Evolutionary conservation across 208 protist species (phyloP).

Genomic region (Trypanosoma rangeli): DNA sequence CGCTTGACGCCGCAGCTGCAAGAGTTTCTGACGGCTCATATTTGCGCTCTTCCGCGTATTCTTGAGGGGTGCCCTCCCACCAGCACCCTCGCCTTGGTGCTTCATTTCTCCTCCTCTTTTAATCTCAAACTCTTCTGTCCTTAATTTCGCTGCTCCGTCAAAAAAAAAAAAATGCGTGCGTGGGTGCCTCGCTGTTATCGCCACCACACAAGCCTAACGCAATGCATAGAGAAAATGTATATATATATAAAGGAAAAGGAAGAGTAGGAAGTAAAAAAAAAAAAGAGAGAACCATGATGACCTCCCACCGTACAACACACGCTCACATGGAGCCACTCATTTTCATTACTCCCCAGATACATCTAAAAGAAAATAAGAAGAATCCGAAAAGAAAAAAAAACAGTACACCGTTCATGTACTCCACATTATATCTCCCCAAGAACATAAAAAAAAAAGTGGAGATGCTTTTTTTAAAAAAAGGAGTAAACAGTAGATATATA

Average conservation of each 20-base stretch:
- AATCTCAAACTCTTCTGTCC: background rate
- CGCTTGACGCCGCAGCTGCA: constrained; percentile 55
- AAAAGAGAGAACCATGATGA: background rate
- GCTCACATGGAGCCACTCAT: no score
- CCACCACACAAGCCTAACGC: background rate
- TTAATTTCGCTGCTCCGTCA: background rate
- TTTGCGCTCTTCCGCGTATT: constrained; percentile 46
- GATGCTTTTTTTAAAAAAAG: no score
- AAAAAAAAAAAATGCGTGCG: constrained; percentile 4
- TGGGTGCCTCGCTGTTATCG: background rate
- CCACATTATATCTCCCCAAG: no score
- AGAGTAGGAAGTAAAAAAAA: background rate
- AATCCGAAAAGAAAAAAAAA: background rate
- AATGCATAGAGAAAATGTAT: background rate
- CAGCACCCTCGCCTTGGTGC: background rate
- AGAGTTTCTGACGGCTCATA: constrained; percentile 76
- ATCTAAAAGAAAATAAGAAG: no score
- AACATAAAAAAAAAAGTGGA: no score
- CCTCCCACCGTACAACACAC: no score
- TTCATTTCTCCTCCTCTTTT: constrained; percentile 2
- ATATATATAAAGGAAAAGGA: background rate
- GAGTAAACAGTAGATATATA: no score
- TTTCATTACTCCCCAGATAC: no score
- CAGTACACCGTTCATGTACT: no score
- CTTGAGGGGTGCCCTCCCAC: constrained; percentile 16